A percentile compares a stretch with the other conserved stretches of the same genome.
phyloP scores from a whole-genome alignment of 768 basidiomycete species.

The Termitomyces sp. region DNA sequence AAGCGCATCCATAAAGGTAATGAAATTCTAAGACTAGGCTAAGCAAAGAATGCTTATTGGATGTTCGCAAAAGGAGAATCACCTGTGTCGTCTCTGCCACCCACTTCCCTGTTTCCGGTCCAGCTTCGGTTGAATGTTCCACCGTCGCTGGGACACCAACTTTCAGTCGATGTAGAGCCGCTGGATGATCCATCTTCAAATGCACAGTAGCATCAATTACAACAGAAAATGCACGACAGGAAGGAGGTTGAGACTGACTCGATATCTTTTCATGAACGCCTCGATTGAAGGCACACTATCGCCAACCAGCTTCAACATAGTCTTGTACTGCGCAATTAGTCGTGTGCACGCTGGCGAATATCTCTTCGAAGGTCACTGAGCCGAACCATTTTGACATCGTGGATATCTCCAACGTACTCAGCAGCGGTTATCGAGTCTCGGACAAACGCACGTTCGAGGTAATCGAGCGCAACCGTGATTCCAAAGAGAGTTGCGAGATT shows the following conservation, averaged over 20 bases:
- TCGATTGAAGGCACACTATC: slow-evolving; percentile 83
- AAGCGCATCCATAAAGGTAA: slow-evolving; percentile 97
- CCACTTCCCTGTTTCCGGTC: slow-evolving; percentile 92
- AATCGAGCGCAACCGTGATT: slow-evolving; percentile 87
- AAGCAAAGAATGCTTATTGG: neutral
- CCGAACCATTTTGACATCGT: slow-evolving; percentile 16
- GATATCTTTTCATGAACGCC: slow-evolving; percentile 85
- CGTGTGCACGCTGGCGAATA: slow-evolving; percentile 96
- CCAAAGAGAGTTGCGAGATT: slow-evolving; percentile 87
- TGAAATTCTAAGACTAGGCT: slow-evolving; percentile 67
- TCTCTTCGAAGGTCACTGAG: slow-evolving; percentile 43
- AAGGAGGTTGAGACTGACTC: slow-evolving; percentile 39
- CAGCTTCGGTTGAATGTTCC: slow-evolving; percentile 90
- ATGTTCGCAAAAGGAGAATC: slow-evolving; percentile 3
- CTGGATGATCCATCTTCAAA: slow-evolving; percentile 83
- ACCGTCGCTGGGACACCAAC: slow-evolving; percentile 96
- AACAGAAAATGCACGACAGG: neutral
- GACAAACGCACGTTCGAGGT: slow-evolving; percentile 93
- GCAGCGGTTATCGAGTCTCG: slow-evolving; percentile 86
- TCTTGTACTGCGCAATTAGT: slow-evolving; percentile 95
- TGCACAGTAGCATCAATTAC: neutral
- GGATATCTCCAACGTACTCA: slow-evolving; percentile 56
- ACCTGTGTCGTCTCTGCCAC: slow-evolving; percentile 98
- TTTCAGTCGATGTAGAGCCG: slow-evolving; percentile 83
- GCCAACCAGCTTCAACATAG: slow-evolving; percentile 92